Base-by-base conservation (phyloP, 2,329 filamentous ascomycete species). In the Coleophoma crateriformis region DNA sequence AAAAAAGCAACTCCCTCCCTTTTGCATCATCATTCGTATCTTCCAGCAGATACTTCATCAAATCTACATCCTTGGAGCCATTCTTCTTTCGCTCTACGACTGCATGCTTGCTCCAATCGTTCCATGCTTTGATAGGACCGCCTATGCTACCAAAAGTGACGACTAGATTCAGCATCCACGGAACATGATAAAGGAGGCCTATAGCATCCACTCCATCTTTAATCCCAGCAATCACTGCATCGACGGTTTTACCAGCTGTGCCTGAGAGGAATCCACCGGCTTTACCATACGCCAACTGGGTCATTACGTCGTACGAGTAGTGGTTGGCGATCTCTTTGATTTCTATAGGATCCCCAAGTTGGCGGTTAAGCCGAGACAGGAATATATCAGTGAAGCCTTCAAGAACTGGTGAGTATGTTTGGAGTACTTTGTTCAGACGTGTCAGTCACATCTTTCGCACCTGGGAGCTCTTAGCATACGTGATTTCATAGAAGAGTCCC, bases 91-190 rank as follows among this genome's bases (percentile, higher is more conserved):
- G 20, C 7, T 33, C 27, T 22, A 33, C 44, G 12, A 46, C 15
- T n/a, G 38, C 38, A 19, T 17, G 38, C 15, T 40, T 46, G 22
- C 34, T 22, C 20, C 33, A 37, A 45, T 33, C 43, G 34, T 5
- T 45, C 33, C 14, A 19, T 14, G 7, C n/a, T 33, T 33, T 45
- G 14, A 33, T 45, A 17, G 33, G 33, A 12, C 27, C 43, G 47
- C 17, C 71, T 56, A 71, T 74, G 17, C 60, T 64, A 56, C 67
- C 74, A 33, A 69, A 64, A 19, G 65, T 67, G 51, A 71, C 69
- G 55, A 66, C 70, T 42, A 68, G 64, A 1, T 64, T 57, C 32
- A 72, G 58, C 39, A 71, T 61, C 11, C 38, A 40, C 4, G 13
- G 38, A n/a, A 40, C 38, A 19, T 40, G 38, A 20, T 40, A 2